phyloP scores from a whole-genome alignment of 768 basidiomycete species.

The Leccinum incarnatum region DNA sequence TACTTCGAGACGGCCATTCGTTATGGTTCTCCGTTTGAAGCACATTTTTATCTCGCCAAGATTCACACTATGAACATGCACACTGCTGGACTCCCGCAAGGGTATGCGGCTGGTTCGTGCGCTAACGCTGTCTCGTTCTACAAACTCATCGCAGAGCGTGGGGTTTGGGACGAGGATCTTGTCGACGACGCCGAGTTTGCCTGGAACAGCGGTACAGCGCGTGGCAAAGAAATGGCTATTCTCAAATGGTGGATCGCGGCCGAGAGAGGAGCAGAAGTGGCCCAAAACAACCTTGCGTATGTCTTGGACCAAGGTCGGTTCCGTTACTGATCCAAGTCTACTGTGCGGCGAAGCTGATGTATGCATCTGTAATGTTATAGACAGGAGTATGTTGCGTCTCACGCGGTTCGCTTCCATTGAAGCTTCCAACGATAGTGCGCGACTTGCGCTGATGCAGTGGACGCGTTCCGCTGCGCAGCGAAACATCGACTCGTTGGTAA shows the following conservation, averaged over 20 bases:
- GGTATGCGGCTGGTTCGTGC: slow-evolving; percentile 70
- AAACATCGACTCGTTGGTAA: slow-evolving; percentile 95
- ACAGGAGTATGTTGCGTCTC: slow-evolving; percentile 65
- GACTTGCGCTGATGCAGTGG: slow-evolving; percentile 89
- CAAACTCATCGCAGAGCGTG: slow-evolving; percentile 90
- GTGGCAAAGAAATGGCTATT: slow-evolving; percentile 80
- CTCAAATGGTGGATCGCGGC: slow-evolving; percentile 94
- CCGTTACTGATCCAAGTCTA: slow-evolving; percentile 29
- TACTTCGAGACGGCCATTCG: slow-evolving; percentile 85
- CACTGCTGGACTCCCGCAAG: slow-evolving; percentile 39
- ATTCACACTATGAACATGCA: slow-evolving; percentile 64
- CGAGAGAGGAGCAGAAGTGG: slow-evolving; percentile 87
- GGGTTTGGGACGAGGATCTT: slow-evolving; percentile 81
- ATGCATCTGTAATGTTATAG: slow-evolving; percentile 33
- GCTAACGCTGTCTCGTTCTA: slow-evolving; percentile 90
- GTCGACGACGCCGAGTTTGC: slow-evolving; percentile 75
- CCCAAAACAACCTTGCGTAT: slow-evolving; percentile 94
- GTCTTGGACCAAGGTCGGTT: slow-evolving; percentile 83
- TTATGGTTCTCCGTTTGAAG: slow-evolving; percentile 89
- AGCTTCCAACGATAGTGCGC: slow-evolving; percentile 81
- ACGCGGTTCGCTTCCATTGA: slow-evolving; percentile 66
- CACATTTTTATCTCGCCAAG: slow-evolving; percentile 89
- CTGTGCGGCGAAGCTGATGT: slow-evolving; percentile 28
- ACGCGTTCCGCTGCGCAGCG: slow-evolving; percentile 89
- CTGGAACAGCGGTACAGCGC: slow-evolving; percentile 68